Conservation (phyloP, 108 stramenopile species). For the Fistulifera solaris region DNA sequence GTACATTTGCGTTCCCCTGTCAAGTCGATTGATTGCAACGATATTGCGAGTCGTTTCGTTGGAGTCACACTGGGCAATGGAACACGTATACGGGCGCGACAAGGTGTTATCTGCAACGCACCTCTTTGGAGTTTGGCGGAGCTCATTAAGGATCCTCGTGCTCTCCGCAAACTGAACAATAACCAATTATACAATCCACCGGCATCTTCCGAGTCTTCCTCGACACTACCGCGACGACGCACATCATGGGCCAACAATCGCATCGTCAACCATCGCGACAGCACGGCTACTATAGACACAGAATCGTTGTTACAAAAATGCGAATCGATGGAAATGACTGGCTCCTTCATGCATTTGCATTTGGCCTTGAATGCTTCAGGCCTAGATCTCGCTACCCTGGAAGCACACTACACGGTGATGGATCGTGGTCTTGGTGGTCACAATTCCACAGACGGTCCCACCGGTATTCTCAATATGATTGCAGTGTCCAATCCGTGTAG, state of each 20-base stretch:
- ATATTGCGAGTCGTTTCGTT: conserved; percentile 28
- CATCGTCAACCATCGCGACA: neutral
- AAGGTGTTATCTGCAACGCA: conserved; percentile 81
- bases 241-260: conserved; percentile 8
- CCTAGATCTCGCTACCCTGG: conserved; percentile 48
- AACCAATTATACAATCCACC: neutral
- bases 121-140: conserved; percentile 62
- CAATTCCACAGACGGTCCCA: conserved; percentile 52
- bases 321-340: conserved; percentile 68
- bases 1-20: conserved; percentile 59
- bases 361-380: conserved; percentile 74
- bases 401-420: conserved; percentile 90
- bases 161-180: conserved; percentile 28
- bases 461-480: conserved; percentile 87
- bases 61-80: conserved; percentile 58
- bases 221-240: conserved; percentile 2
- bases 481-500: conserved; percentile 83
- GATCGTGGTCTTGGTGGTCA: conserved; percentile 61
- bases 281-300: conserved; percentile 9
- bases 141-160: conserved; percentile 46
- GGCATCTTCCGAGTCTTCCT: neutral
- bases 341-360: conserved; percentile 87
- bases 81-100: conserved; percentile 37
- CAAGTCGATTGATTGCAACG: conserved; percentile 48
- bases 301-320: conserved; percentile 13